Conservation (phyloP, 176 grass and related monocot species). For the Pontederia paniculata region DNA sequence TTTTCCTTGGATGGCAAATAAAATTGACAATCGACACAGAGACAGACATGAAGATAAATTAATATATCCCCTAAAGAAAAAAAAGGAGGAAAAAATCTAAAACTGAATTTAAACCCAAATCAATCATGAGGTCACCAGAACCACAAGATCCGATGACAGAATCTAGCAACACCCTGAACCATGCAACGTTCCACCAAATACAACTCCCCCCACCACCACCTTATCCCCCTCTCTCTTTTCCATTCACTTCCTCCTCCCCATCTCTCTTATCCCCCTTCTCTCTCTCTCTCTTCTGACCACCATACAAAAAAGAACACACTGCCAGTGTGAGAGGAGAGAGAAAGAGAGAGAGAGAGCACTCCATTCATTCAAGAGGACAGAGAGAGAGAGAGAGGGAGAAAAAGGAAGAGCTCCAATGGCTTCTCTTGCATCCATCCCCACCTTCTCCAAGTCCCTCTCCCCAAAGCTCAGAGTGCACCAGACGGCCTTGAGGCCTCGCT, state of each 20-base stretch:
- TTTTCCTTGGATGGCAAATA: too few relatives aligned
- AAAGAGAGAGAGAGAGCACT: conserved; percentile 10
- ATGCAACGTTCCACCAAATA: conserved; percentile 21
- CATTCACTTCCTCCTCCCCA: conserved; percentile 19
- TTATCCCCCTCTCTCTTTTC: conserved; percentile 40
- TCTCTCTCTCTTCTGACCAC: conserved; percentile 21
- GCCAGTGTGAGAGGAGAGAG: too few relatives aligned
- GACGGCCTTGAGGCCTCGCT: conserved; percentile 23
- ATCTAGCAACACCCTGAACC: neutral
- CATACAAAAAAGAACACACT: too few relatives aligned
- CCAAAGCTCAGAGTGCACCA: conserved; percentile 27
- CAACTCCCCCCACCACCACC: neutral
- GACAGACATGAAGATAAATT: too few relatives aligned
- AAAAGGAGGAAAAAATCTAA: too few relatives aligned
- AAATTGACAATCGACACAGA: too few relatives aligned
- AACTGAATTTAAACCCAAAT: too few relatives aligned
- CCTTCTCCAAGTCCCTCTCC: conserved; percentile 27
- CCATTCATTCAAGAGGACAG: neutral
- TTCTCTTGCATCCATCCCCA: conserved; percentile 39
- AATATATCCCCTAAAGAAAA: too few relatives aligned
- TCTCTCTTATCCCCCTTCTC: conserved; percentile 14
- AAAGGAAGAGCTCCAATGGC: conserved; percentile 41
- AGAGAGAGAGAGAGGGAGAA: neutral
- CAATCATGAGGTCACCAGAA: too few relatives aligned
- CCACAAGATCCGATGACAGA: neutral